Conservation (phyloP, 352 stramenopile genomes). For the Phytophthora crassamura region DNA sequence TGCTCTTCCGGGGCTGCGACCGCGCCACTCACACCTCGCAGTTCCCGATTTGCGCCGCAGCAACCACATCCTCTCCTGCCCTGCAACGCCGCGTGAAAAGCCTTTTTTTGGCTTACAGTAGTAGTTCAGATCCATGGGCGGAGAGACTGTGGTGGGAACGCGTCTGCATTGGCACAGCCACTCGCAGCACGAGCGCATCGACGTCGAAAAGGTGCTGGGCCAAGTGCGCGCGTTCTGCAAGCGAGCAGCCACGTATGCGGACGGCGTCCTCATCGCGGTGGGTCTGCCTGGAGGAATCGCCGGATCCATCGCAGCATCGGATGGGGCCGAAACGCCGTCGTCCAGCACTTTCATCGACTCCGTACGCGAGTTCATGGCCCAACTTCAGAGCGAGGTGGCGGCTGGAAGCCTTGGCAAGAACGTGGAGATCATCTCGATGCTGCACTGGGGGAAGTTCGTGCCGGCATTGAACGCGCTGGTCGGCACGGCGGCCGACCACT, state of each 20-base stretch:
- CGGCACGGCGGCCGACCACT: constrained; percentile 62
- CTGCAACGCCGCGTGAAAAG: too few species aligned
- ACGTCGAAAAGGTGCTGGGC: constrained; percentile 48
- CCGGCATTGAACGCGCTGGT: constrained; percentile 96
- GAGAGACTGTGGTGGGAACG: constrained; percentile 58
- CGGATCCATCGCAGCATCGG: constrained; percentile 5
- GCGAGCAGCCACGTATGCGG: constrained; percentile 55
- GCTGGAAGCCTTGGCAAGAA: constrained; percentile 20
- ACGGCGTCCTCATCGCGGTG: constrained; percentile 65
- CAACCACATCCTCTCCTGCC: too few species aligned
- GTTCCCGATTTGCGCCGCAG: too few species aligned
- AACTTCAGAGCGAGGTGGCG: constrained; percentile 37
- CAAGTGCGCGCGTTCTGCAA: constrained; percentile 62
- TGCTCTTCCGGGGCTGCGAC: too few species aligned
- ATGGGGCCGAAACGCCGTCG: constrained; percentile 6
- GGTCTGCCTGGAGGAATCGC: constrained; percentile 34
- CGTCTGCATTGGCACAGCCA: constrained; percentile 81
- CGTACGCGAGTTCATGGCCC: constrained; percentile 46
- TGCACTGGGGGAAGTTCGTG: constrained; percentile 95
- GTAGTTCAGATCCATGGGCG: constrained; percentile 21
- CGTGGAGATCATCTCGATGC: constrained; percentile 89
- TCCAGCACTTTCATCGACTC: constrained; percentile 47
- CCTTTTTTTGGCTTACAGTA: too few species aligned
- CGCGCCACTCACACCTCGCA: too few species aligned
- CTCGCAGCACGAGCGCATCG: constrained; percentile 46